A percentile compares a stretch with the other conserved stretches of the same genome.
Conservation (phyloP, 208 protist genomes). For the Naegleria fowleri region DNA sequence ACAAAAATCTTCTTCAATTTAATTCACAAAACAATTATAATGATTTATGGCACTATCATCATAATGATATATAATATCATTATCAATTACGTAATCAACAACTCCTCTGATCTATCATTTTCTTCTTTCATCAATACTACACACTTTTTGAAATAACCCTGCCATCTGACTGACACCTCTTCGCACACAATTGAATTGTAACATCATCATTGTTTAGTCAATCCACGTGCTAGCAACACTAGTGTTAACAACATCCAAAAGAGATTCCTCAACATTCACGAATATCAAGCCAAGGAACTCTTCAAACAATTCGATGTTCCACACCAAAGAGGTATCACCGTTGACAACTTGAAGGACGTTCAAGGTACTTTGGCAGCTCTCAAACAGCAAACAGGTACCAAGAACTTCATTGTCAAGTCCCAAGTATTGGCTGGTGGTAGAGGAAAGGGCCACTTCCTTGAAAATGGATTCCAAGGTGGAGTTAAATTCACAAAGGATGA, state of each 20-base stretch:
- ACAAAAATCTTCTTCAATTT: no score
- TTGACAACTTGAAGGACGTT: neutral
- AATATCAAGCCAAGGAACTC: constrained; percentile 24
- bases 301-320: neutral
- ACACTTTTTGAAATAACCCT: no score
- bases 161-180: no score
- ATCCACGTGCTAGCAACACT: no score
- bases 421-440: constrained; percentile 98
- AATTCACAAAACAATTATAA: no score
- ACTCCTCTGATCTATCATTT: no score
- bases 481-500: constrained; percentile 60
- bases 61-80: no score
- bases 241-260: neutral
- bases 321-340: neutral
- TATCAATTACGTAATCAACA: no score
- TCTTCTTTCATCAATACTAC: no score
- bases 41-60: no score
- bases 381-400: constrained; percentile 34
- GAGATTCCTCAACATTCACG: constrained; percentile 18
- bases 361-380: neutral
- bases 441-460: constrained; percentile 89
- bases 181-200: no score
- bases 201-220: no score
- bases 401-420: constrained; percentile 93
- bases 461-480: constrained; percentile 85